These are phyloP conservation scores for Hemileccinum impolitum DNA, from an alignment of 768 basidiomycete species.

Conservation along the genomic window DNA sequence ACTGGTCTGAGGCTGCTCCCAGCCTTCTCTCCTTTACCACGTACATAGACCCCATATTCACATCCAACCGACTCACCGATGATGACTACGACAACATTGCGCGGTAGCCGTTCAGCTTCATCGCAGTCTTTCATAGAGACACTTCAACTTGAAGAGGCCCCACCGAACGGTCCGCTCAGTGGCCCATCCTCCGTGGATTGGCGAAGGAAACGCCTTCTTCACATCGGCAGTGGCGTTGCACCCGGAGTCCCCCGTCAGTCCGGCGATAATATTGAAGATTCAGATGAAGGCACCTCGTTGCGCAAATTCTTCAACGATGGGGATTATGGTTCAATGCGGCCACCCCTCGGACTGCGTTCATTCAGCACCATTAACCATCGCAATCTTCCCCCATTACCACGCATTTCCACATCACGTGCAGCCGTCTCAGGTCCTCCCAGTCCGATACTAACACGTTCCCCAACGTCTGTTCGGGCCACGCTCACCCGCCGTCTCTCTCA, in stretches of 20 bases:
- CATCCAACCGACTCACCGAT: no score
- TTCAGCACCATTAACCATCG: slow-evolving; percentile 32
- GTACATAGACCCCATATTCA: no score
- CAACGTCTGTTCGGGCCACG: slow-evolving; percentile 31
- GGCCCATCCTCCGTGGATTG: slow-evolving; percentile 56
- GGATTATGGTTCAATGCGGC: slow-evolving; percentile 57
- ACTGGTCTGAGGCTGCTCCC: not conserved
- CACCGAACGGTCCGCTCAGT: slow-evolving; percentile 36
- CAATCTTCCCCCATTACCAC: slow-evolving; percentile 36
- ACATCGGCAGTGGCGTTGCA: slow-evolving; percentile 39
- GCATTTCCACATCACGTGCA: slow-evolving; percentile 27
- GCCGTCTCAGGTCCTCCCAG: slow-evolving; percentile 35
- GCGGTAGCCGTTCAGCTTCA: slow-evolving; percentile 16
- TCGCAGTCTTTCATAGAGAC: slow-evolving; percentile 17
- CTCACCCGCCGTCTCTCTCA: slow-evolving; percentile 42
- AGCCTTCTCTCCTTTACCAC: not conserved
- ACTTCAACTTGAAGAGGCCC: slow-evolving; percentile 4
- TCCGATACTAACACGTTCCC: slow-evolving; percentile 31
- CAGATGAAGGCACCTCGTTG: slow-evolving; percentile 37
- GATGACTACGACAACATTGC: slow-evolving; percentile 15
- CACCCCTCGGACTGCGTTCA: slow-evolving; percentile 27
- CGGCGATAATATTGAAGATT: slow-evolving; percentile 2
- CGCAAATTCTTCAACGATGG: slow-evolving; percentile 25
- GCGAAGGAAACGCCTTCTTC: slow-evolving; percentile 59
- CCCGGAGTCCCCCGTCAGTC: not conserved